Evolutionary conservation across 202 grass and related monocot genomes (phyloP), one percentile per base, ranked within the genome.

Genomic region (Panicum virgatum): DNA sequence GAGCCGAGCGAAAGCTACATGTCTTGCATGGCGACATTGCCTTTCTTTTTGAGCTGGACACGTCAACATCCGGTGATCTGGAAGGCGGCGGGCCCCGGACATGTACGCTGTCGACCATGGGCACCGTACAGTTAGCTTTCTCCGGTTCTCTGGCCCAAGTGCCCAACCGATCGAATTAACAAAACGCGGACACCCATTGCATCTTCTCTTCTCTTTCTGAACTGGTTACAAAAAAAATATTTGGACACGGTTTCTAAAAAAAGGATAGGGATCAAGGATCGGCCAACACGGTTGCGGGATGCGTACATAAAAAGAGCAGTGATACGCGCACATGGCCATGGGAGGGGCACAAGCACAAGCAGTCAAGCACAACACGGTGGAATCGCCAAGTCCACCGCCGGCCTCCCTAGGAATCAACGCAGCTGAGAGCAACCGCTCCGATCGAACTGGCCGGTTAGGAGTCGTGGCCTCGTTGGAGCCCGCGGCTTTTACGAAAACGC

Each of bases 401-500:
- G 9, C 16, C 12, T 10, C 46, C 62, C 48, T 80, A 48, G 63
- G 63, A 69, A 80, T 80, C 63, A 68, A 80, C 62, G 63, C 63
- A 15, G 18, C 34, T 22, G 39, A 77, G 37, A 61, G 44, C 68
- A 76, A 34, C 68, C 34, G 13, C 69, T 16, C 75, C 18, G 51
- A 34, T 66, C 14, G 9, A 73, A 59, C 32, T 14, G 75, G 80
- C 29, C 68, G 46, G 77, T 68, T 75, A 76, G 63, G 18, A 7
- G 14, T 0, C 12, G 7, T 61, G 27, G 19, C n/a, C n/a, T n/a
- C n/a, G n/a, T n/a, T n/a, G n/a, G 68, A 60, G 50, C 66, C 79
- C 67, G 16, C 64, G 20, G 13, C 36, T 65, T 85, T 92, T 89
- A 89, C 78, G 52, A 80, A 89, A 92, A 89, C 81, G 69, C 63